Base-by-base conservation (phyloP, 2,329 filamentous ascomycete genomes). In the Talaromyces sp. region DNA sequence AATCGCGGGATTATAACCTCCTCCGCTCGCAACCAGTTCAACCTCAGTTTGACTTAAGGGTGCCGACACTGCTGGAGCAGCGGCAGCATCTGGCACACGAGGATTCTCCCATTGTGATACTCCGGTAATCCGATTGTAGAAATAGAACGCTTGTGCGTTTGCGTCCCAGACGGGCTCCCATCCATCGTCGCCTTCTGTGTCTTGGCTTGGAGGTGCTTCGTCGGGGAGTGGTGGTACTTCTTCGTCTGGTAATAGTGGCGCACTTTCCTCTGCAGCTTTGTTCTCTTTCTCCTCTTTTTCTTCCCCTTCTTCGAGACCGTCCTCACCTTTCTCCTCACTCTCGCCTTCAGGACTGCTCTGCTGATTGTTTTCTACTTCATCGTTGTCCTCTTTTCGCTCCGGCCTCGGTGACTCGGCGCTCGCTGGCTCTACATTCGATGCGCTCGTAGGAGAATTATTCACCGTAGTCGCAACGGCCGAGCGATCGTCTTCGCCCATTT, bases 1-100 rank as follows among this genome's bases (percentile, higher is more conserved):
- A 54, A 99, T 94, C 27, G 92, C 91, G 1, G 95, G 95, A 75
- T 98, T 97, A 81, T 99, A 99, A 67, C 94, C 93, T 66, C 89
- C 89, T 11, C 72, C 68, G 5, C 84, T 85, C 25, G 86, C 43
- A 3, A 47, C 39, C 17, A 25, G 58, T 33, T 35, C 47, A 5
- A 19, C 47, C 31, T 35, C 57, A 15, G 56, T 31, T 65, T 35
- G 17, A 27, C 17, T 39, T 47, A 13, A 67, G 65, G 68, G 37
- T 71, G 22, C 73, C 72, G 41, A 72, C 71, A 19, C 71, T 68
- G 69, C 71, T 70, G 19, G 8, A 19, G 25, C 47, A 10, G 47
- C 15, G 0, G 13, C 22, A 35, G 79, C 78, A 57, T 81, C 79
- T 5, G 89, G 85, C 4, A 94, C 81, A 59, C 93, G 89, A 6